Percentiles rank a stretch among this genome's conserved stretches.
phyloP scores from a whole-genome alignment of 495 filamentous ascomycete genomes.

The Penicillium desertorum region DNA sequence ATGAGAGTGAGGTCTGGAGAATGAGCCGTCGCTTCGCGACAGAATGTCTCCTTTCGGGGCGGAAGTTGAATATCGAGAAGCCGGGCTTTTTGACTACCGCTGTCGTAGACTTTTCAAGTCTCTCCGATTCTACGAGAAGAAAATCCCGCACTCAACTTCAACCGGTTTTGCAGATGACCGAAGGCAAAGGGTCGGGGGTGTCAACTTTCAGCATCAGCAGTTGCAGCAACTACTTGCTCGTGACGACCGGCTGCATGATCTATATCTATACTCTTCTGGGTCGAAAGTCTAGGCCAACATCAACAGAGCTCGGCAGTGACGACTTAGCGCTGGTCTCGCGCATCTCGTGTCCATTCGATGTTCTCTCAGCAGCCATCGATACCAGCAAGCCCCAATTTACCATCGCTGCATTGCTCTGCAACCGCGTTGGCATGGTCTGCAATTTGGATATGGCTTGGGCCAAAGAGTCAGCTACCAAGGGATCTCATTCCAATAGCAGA shows the following conservation, averaged over 20 bases:
- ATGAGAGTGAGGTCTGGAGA: conserved; percentile 49
- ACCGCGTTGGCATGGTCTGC: conserved; percentile 62
- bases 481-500: conserved; percentile 20
- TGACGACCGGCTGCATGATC: conserved; percentile 57
- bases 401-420: conserved; percentile 61
- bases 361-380: conserved; percentile 66
- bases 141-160: conserved; percentile 13
- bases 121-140: conserved; percentile 19
- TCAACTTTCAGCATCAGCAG: conserved; percentile 55
- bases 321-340: conserved; percentile 48
- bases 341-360: conserved; percentile 58
- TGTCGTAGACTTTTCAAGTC: conserved; percentile 36
- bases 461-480: conserved; percentile 1
- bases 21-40: conserved; percentile 61
- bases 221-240: conserved; percentile 60
- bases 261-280: conserved; percentile 58
- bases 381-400: conserved; percentile 55
- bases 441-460: conserved; percentile 41
- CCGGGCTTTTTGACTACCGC: conserved; percentile 45
- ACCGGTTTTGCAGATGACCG: neutral
- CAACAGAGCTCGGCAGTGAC: conserved; percentile 19
- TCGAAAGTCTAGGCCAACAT: conserved; percentile 19
- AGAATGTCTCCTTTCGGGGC: conserved; percentile 58
- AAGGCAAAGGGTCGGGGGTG: neutral
- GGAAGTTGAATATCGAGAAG: conserved; percentile 46